Evolutionary conservation across 495 filamentous ascomycete genomes (phyloP), one percentile per base, ranked within the genome.

Genomic region (Annulohypoxylon moriforme): DNA sequence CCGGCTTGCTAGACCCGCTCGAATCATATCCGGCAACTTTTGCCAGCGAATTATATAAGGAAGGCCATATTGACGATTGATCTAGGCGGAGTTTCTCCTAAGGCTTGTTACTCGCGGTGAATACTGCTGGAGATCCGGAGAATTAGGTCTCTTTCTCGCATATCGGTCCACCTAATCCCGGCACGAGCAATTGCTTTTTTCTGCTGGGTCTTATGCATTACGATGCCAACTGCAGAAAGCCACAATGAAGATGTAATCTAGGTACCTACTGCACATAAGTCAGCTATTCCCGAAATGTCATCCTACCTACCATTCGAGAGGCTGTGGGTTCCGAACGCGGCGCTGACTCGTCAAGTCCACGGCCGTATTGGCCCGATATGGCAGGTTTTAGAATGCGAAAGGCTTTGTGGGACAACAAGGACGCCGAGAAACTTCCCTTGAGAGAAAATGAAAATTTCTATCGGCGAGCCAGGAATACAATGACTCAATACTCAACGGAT

Each of bases 11-110:
- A 20, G 31, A 29, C 24, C 16, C 52, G 25, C 57, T 40, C 62
- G 33, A 29, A 31, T 40, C n/a, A 36, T 25, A 53, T 29, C 34
- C 38, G 33, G 14, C 13, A n/a, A 42, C 9, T 13, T 22, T 20
- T 63, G n/a, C 58, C 50, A 33, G 58, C 69, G 50, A 67, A 62
- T 72, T 63, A 67, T 59, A 46, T 58, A 9, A 34, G 10, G 9
- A 25, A 14, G 9, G 24, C 52, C 40, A 44, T 14, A 57, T 46
- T 60, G 52, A 36, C 18, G 14, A 7, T 22, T 67, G 20, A 13
- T 38, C 42, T 53, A 22, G 40, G 42, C 22, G 18, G 63, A 25
- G 67, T 38, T 46, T 62, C 20, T 59, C 4, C 10, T 27, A 14
- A 25, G 22, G 10, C 40, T 59, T 59, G 63, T 58, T 33, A 49